Percentiles rank a stretch among this genome's conserved stretches.
Evolutionary conservation across 352 stramenopile species (phyloP).

Genomic region (Globisporangium okanoganense): DNA sequence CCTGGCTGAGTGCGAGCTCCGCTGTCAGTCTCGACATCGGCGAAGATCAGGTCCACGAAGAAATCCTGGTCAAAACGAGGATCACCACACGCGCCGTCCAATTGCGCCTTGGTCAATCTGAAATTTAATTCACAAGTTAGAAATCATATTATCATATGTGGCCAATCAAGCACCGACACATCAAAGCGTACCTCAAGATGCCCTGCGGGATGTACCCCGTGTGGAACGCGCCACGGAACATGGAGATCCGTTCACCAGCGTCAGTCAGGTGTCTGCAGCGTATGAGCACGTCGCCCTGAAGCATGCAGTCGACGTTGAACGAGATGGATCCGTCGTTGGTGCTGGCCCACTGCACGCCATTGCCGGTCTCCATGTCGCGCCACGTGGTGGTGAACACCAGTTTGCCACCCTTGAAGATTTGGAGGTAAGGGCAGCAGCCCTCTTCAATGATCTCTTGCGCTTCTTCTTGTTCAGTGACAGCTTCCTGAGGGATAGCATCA

Average conservation of each 20-base stretch:
- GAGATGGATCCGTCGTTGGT: conserved; percentile 85
- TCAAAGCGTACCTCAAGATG: conserved; percentile 78
- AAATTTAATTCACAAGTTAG: background rate
- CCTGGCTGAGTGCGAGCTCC: conserved; percentile 21
- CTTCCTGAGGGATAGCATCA: conserved; percentile 9
- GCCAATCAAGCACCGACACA: background rate
- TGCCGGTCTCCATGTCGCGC: conserved; percentile 79
- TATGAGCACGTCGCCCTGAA: conserved; percentile 97
- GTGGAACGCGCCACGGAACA: conserved; percentile 98
- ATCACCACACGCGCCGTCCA: conserved; percentile 94
- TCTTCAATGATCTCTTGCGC: conserved; percentile 66
- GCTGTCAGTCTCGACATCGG: conserved; percentile 84
- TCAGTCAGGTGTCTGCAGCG: conserved; percentile 94
- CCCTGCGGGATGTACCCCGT: conserved; percentile 97
- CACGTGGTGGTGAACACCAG: conserved; percentile 94
- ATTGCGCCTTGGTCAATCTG: conserved; percentile 94
- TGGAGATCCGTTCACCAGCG: conserved; percentile 86
- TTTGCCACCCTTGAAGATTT: conserved; percentile 97
- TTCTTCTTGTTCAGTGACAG: conserved; percentile 36
- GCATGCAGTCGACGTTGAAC: conserved; percentile 94
- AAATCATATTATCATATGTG: background rate
- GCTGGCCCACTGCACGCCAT: conserved; percentile 91
- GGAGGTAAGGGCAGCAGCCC: conserved; percentile 96
- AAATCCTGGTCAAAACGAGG: conserved; percentile 94
- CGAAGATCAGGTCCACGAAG: conserved; percentile 97